These are phyloP conservation scores for Botrytis porri DNA, from an alignment of 2,329 filamentous ascomycete genomes.

Conservation along the genomic window DNA sequence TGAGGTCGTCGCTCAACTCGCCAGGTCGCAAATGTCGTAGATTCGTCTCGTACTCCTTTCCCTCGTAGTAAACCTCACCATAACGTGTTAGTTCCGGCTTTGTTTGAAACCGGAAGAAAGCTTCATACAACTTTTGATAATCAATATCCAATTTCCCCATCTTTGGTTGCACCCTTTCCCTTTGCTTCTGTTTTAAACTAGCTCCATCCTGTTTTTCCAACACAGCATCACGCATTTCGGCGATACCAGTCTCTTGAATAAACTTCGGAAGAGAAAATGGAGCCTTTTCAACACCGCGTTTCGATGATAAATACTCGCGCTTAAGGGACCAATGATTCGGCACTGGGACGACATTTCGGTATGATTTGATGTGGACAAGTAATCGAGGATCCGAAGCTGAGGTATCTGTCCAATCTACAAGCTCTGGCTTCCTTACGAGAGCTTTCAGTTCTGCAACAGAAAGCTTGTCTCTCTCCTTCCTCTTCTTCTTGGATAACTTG, in stretches of 20 bases:
- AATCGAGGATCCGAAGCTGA: constrained; percentile 85
- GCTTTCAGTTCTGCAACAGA: constrained; percentile 96
- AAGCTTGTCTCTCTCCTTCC: constrained; percentile 86
- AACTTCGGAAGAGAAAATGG: constrained; percentile 92
- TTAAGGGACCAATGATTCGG: constrained; percentile 94
- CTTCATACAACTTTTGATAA: constrained; percentile 96
- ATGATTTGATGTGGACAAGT: constrained; percentile 90
- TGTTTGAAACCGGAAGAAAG: constrained; percentile 96
- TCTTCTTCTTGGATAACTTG: constrained; percentile 90
- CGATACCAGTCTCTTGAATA: constrained; percentile 94
- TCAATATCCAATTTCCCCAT: constrained; percentile 98
- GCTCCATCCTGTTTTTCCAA: constrained; percentile 94
- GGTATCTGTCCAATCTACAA: constrained; percentile 96
- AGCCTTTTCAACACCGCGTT: constrained; percentile 93
- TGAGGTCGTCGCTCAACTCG: constrained; percentile 83
- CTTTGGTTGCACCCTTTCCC: constrained; percentile 90
- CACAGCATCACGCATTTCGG: constrained; percentile 96
- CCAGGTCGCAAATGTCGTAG: constrained; percentile 85
- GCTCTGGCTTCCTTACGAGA: constrained; percentile 82
- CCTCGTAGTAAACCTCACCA: constrained; percentile 99
- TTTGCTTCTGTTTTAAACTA: constrained; percentile 89
- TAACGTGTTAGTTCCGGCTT: constrained; percentile 93
- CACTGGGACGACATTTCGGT: constrained; percentile 93
- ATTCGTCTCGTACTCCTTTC: constrained; percentile 97
- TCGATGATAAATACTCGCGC: constrained; percentile 94